These are phyloP conservation scores for Starmerella floricola DNA, from an alignment of 805 yeast genomes.

Conservation along the genomic window DNA sequence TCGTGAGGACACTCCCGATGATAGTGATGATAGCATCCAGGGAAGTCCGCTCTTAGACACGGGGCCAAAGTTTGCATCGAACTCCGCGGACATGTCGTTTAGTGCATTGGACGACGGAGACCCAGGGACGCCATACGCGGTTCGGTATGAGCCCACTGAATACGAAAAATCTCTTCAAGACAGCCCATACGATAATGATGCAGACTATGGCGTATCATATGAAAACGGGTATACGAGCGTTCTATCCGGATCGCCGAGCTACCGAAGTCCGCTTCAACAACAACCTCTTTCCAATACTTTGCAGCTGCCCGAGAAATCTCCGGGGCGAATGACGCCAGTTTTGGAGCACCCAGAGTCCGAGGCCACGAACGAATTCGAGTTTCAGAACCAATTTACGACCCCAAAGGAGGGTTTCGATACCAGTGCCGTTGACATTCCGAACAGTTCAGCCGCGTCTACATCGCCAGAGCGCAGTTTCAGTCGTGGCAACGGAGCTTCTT, in stretches of 20 bases:
- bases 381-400: too few relatives aligned
- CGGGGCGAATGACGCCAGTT: background rate
- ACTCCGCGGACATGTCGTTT: background rate
- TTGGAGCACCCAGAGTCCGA: background rate
- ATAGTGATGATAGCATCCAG: slow-evolving; percentile 21
- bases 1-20: slow-evolving; percentile 2
- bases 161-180: background rate
- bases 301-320: background rate
- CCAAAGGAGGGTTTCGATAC: too few relatives aligned
- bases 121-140: too few relatives aligned
- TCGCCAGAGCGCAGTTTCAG: too few relatives aligned
- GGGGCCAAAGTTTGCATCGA: slow-evolving; percentile 4
- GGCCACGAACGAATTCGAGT: too few relatives aligned
- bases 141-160: too few relatives aligned
- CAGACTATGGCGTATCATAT: background rate
- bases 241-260: background rate
- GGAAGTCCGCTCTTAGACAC: slow-evolving; percentile 19
- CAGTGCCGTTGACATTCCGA: too few relatives aligned
- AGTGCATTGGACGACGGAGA: background rate
- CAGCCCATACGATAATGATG: slow-evolving; percentile 1
- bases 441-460: too few relatives aligned
- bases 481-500: too few relatives aligned
- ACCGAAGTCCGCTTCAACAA: background rate
- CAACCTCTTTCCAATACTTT: background rate
- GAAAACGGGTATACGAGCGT: too few relatives aligned